These are phyloP conservation scores for Yamadazyma nakazawae DNA, from an alignment of 805 yeast species.

Conservation along the genomic window DNA sequence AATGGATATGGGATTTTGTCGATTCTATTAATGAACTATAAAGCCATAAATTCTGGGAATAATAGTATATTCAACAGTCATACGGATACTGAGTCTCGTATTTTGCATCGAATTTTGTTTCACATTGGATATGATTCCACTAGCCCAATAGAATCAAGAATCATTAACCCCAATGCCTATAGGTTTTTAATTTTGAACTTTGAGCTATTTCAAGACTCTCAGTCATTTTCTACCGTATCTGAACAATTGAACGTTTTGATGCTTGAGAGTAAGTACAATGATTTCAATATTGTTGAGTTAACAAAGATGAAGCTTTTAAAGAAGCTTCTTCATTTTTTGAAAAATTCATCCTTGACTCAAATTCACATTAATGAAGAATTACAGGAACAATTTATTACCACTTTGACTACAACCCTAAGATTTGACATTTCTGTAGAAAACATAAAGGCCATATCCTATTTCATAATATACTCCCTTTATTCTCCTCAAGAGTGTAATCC, in stretches of 20 bases:
- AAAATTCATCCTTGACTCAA: conserved; percentile 22
- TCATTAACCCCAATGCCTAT: conserved; percentile 56
- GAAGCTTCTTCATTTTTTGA: conserved; percentile 49
- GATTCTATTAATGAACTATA: conserved; percentile 50
- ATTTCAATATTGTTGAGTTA: conserved; percentile 52
- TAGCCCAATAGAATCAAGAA: conserved; percentile 53
- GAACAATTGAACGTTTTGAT: conserved; percentile 58
- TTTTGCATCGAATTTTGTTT: conserved; percentile 47
- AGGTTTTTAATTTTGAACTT: conserved; percentile 47
- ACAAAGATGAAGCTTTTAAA: conserved; percentile 48
- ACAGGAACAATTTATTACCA: conserved; percentile 17
- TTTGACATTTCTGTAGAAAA: conserved; percentile 52
- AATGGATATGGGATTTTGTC: conserved; percentile 61
- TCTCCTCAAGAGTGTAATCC: conserved; percentile 31
- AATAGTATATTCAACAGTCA: neutral
- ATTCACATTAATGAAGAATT: conserved; percentile 4
- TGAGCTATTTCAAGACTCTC: conserved; percentile 63
- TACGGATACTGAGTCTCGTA: conserved; percentile 17
- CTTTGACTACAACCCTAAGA: conserved; percentile 22
- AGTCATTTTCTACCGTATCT: conserved; percentile 50
- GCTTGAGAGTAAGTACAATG: conserved; percentile 47
- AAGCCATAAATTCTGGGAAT: conserved; percentile 9
- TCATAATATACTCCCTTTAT: conserved; percentile 52
- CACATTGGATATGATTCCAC: conserved; percentile 55
- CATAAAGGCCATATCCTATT: conserved; percentile 45